These are phyloP conservation scores for Acanthochlamys bracteata DNA, from an alignment of 106 monocot species.

Conservation along the genomic window DNA sequence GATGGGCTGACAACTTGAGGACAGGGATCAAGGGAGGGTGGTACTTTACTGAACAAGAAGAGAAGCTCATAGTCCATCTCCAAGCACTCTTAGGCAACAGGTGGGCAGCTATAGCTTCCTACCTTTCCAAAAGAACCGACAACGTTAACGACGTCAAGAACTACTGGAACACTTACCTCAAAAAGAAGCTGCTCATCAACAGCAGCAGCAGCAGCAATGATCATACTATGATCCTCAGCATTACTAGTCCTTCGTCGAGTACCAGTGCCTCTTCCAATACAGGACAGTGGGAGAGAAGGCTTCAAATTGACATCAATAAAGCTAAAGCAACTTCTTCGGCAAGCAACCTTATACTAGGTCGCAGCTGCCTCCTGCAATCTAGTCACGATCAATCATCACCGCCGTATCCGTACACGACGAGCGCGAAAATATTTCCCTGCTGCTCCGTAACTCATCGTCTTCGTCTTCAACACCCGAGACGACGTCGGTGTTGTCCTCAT, in stretches of 20 bases:
- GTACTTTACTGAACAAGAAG: conserved; percentile 28
- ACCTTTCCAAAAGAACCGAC: conserved; percentile 36
- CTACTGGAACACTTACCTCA: conserved; percentile 42
- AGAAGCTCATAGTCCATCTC: conserved; percentile 37
- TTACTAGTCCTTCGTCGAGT: neutral
- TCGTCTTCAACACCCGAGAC: too few relatives aligned
- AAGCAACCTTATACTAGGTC: conserved; percentile 11
- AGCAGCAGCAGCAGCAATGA: neutral
- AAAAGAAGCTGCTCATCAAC: conserved; percentile 24
- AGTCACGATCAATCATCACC: too few relatives aligned
- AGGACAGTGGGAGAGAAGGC: conserved; percentile 37
- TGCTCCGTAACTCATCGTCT: too few relatives aligned
- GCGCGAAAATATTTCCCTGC: too few relatives aligned
- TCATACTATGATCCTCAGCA: too few relatives aligned
- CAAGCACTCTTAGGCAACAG: conserved; percentile 39
- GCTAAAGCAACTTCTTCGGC: conserved; percentile 32
- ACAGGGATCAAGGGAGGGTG: conserved; percentile 36
- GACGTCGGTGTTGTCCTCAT: too few relatives aligned
- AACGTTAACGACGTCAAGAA: conserved; percentile 46
- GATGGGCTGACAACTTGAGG: conserved; percentile 37
- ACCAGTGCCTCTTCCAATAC: conserved; percentile 2
- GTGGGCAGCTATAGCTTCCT: conserved; percentile 41
- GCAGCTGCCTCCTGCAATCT: too few relatives aligned
- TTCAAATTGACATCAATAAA: conserved; percentile 34
- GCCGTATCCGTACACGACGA: too few relatives aligned